A percentile compares a stretch with the other conserved stretches of the same genome.
Evolutionary conservation across 2,329 filamentous ascomycete genomes (phyloP).

Genomic region (Fusarium veterinarium): DNA sequence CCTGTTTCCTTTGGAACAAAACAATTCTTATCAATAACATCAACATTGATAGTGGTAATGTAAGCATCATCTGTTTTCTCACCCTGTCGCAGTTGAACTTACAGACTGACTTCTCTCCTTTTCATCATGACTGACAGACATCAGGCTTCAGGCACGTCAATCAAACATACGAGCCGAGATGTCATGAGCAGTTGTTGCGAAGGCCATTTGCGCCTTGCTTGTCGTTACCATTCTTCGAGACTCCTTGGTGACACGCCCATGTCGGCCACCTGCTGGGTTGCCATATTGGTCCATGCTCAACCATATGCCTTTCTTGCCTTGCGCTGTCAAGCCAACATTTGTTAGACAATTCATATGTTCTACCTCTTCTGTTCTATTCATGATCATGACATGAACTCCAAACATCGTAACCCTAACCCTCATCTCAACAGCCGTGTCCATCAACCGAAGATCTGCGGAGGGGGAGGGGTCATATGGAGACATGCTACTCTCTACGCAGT

Average conservation of each 20-base stretch:
- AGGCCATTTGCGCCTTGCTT: too few relatives aligned
- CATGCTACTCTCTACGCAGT: constrained; percentile 13
- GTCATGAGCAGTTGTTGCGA: neutral
- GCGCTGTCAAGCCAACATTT: neutral
- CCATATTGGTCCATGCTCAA: neutral
- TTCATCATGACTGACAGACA: neutral
- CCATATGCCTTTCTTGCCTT: neutral
- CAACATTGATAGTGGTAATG: constrained; percentile 8
- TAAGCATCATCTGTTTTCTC: constrained; percentile 6
- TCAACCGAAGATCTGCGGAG: constrained; percentile 44
- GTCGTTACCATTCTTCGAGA: neutral
- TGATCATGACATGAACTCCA: neutral
- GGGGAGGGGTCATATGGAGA: constrained; percentile 43
- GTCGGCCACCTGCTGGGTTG: neutral
- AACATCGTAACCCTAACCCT: constrained; percentile 12
- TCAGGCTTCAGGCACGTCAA: neutral
- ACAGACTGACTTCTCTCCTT: neutral
- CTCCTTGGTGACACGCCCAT: neutral
- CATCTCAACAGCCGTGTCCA: constrained; percentile 43
- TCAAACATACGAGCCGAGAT: neutral
- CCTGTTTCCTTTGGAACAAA: constrained; percentile 15
- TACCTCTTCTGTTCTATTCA: neutral
- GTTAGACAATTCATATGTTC: too few relatives aligned
- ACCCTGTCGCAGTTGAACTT: neutral
- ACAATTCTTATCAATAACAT: constrained; percentile 18